phyloP scores from a whole-genome alignment of 2,329 filamentous ascomycete genomes.

The Chrysoporthe austroafricana region DNA sequence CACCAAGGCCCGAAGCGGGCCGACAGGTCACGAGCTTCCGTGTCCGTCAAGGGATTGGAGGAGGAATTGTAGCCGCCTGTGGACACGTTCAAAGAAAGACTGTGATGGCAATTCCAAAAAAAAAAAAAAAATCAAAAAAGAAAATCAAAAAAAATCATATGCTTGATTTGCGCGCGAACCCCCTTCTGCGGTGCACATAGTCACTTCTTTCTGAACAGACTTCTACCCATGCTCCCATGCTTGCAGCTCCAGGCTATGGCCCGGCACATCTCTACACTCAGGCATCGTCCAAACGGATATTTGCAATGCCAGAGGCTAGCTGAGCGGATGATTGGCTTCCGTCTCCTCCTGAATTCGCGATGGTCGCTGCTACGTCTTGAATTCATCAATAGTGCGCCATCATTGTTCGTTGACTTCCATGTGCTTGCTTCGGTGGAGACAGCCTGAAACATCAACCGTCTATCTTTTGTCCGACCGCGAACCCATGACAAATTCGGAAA shows the following conservation, averaged over 20 bases:
- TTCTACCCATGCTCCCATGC: no score
- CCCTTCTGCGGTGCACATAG: no score
- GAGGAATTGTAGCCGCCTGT: slow-evolving; percentile 1
- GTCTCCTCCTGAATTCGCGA: background rate
- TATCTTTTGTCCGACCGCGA: background rate
- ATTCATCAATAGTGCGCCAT: background rate
- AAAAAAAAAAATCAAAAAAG: no score
- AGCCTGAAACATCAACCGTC: background rate
- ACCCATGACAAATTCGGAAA: background rate
- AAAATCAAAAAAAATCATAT: no score
- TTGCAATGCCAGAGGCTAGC: background rate
- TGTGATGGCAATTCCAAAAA: no score
- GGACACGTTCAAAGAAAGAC: background rate
- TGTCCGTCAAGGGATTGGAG: background rate
- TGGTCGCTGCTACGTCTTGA: background rate
- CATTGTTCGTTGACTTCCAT: background rate
- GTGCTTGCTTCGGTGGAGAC: background rate
- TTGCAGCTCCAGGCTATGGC: no score
- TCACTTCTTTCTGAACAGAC: no score
- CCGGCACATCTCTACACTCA: no score
- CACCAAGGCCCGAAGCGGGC: slow-evolving; percentile 8
- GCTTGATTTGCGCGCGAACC: no score
- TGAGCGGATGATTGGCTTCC: background rate
- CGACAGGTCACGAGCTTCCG: slow-evolving; percentile 8
- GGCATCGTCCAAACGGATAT: no score